Conservation (phyloP, 1,284 basidiomycete species). For the Leccinum fuscescens region DNA sequence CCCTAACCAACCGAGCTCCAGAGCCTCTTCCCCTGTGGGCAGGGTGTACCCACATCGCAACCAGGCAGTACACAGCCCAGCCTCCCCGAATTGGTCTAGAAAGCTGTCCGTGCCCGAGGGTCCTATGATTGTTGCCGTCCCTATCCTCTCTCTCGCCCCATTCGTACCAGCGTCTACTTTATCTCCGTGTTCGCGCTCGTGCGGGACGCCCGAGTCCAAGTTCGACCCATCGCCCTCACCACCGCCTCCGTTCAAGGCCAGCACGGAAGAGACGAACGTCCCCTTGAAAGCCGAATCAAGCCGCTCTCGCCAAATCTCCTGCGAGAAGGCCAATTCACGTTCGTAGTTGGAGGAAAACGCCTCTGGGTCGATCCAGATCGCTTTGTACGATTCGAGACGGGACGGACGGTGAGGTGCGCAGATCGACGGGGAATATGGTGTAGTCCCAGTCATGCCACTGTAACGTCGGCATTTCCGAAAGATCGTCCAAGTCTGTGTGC, state of each 20-base stretch:
- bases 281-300: constrained; percentile 27
- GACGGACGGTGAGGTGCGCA: not conserved
- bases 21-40: constrained; percentile 35
- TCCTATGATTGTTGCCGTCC: constrained; percentile 29
- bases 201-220: not conserved
- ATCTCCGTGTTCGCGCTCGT: not conserved
- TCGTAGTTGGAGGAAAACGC: constrained; percentile 38
- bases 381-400: constrained; percentile 28
- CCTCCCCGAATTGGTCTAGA: constrained; percentile 12
- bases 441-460: constrained; percentile 4
- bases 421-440: constrained; percentile 17
- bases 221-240: not conserved
- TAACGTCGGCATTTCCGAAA: not conserved
- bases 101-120: constrained; percentile 26
- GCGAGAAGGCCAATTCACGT: constrained; percentile 31
- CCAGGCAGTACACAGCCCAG: constrained; percentile 25
- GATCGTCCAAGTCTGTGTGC: not conserved
- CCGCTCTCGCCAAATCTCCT: constrained; percentile 34
- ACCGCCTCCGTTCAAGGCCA: not conserved
- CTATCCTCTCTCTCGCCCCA: constrained; percentile 29
- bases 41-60: constrained; percentile 38
- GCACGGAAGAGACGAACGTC: constrained; percentile 25
- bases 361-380: constrained; percentile 36
- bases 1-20: constrained; percentile 22
- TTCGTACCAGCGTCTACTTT: not conserved